Percentiles rank a stretch among this genome's conserved stretches.
These are phyloP conservation scores for Collybia sordida DNA, from an alignment of 768 basidiomycete species.

Conservation along the genomic window DNA sequence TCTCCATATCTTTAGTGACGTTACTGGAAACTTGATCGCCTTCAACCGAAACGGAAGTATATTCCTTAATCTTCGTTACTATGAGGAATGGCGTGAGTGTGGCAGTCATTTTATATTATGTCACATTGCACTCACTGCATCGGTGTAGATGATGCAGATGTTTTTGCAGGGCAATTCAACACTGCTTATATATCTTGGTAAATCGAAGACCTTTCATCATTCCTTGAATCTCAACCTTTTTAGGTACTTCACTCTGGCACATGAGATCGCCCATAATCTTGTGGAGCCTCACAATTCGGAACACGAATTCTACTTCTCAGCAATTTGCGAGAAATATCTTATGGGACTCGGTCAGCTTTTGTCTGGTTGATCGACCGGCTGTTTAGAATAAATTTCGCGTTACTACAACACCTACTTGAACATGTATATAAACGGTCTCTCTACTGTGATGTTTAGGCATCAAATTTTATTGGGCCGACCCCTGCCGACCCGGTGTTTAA, in stretches of 20 bases:
- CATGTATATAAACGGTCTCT: neutral
- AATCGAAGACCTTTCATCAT: constrained; percentile 10
- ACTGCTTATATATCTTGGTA: constrained; percentile 84
- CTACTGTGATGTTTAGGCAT: neutral
- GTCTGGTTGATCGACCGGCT: constrained; percentile 6
- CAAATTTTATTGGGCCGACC: no score
- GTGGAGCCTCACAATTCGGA: constrained; percentile 86
- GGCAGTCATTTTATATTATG: neutral
- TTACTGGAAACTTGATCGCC: constrained; percentile 79
- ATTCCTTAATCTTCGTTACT: constrained; percentile 87
- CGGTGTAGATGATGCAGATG: constrained; percentile 66
- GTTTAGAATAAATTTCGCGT: neutral
- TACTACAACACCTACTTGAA: neutral
- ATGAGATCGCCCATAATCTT: constrained; percentile 92
- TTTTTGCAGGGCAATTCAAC: constrained; percentile 46
- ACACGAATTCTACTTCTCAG: constrained; percentile 93
- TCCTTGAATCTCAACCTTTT: neutral
- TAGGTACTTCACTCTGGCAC: constrained; percentile 91
- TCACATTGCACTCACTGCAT: neutral
- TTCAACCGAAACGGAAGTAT: constrained; percentile 91
- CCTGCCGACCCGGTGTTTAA: no score
- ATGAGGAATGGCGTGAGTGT: constrained; percentile 82
- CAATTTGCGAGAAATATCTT: constrained; percentile 75
- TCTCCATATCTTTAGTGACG: constrained; percentile 87
- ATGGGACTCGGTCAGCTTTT: constrained; percentile 37